Base-by-base conservation (phyloP, 495 filamentous ascomycete species). In the Tuber brumale region DNA sequence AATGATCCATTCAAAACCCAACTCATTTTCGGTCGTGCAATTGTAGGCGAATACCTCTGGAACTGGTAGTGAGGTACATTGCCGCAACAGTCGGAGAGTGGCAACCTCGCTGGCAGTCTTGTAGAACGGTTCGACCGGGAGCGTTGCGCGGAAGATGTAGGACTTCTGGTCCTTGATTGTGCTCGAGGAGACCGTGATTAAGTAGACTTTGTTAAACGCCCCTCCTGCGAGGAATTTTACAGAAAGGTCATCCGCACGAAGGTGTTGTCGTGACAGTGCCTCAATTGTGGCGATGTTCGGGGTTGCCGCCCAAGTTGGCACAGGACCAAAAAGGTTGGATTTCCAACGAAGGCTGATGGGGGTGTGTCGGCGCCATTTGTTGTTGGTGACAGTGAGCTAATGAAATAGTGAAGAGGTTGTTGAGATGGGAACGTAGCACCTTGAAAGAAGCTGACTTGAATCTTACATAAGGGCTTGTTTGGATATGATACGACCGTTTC, bases 121-220 rank as follows among this genome's bases (percentile, higher is more conserved):
- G n/a, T n/a, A n/a, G n/a, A n/a, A n/a, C n/a, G n/a, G n/a, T n/a
- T n/a, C n/a, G n/a, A n/a, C n/a, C n/a, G n/a, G n/a, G n/a, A n/a
- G n/a, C n/a, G n/a, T n/a, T n/a, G n/a, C n/a, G n/a, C n/a, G n/a
- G n/a, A n/a, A n/a, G n/a, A n/a, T n/a, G n/a, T n/a, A n/a, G n/a
- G n/a, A n/a, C n/a, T n/a, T n/a, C n/a, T n/a, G 46, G 72, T 69
- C 79, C 23, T 41, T 42, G n/a, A 61, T 46, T 10, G 43, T 39
- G 10, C 27, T 31, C 14, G 44, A 70, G 23, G 31, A 31, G 9
- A 42, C 45, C 23, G 70, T 43, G 46, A 80, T 45, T 23, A 69
- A 70, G 27, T 80, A 80, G 9, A 80, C 46, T 45, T 72, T 80
- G 42, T 80, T 80, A 71, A 76, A 74, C 19, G 48, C 72, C 9